These are phyloP conservation scores for Metschnikowia kunwiensis DNA, from an alignment of 805 yeast species.

Conservation along the genomic window DNA sequence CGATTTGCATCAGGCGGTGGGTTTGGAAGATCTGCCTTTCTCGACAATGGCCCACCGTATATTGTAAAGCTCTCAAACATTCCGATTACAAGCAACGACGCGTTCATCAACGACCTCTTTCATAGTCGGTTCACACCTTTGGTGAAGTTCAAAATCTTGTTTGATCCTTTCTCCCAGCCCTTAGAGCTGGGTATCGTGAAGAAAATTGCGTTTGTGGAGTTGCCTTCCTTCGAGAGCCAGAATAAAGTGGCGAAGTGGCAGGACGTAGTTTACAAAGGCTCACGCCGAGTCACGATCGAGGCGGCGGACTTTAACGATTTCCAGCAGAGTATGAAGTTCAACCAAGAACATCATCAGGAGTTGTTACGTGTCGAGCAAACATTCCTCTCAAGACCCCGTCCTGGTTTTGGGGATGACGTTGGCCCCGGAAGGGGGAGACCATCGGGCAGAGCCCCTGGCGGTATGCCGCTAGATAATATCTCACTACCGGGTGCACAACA, in stretches of 20 bases:
- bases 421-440: constrained; percentile 7
- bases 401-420: constrained; percentile 10
- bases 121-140: constrained; percentile 57
- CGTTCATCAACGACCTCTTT: constrained; percentile 56
- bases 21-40: constrained; percentile 9
- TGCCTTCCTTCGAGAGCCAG: constrained; percentile 49
- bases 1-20: constrained; percentile 10
- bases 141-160: constrained; percentile 58
- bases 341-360: constrained; percentile 32
- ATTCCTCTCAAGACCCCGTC: constrained; percentile 21
- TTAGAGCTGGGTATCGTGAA: constrained; percentile 38
- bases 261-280: constrained; percentile 50
- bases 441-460: constrained; percentile 13
- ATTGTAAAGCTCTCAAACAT: constrained; percentile 61
- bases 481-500: constrained; percentile 6
- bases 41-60: constrained; percentile 51
- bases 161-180: constrained; percentile 44
- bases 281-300: constrained; percentile 38
- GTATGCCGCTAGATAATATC: constrained; percentile 16
- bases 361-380: constrained; percentile 33
- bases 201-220: constrained; percentile 64
- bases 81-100: constrained; percentile 52
- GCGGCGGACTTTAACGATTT: constrained; percentile 41
- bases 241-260: constrained; percentile 60
- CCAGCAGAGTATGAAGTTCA: constrained; percentile 38